phyloP scores from a whole-genome alignment of 306 rosid species.

The Quercus suber region DNA sequence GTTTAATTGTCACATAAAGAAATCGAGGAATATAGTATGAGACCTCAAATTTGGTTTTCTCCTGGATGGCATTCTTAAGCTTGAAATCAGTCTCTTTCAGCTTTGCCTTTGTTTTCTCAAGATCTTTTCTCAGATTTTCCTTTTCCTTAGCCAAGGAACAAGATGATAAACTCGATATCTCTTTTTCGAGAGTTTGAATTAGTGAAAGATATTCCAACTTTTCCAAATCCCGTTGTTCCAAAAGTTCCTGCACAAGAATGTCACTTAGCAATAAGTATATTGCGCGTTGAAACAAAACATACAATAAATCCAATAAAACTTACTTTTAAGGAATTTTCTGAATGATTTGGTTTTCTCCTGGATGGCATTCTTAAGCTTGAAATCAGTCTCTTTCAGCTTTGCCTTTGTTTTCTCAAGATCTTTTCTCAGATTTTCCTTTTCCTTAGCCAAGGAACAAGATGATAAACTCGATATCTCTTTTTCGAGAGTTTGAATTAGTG shows the following conservation, averaged over 20 bases:
- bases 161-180: slow-evolving; percentile 54
- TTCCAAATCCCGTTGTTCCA: slow-evolving; percentile 54
- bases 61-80: slow-evolving; percentile 79
- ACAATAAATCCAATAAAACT: slow-evolving; percentile 22
- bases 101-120: slow-evolving; percentile 67
- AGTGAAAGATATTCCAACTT: slow-evolving; percentile 54
- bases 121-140: slow-evolving; percentile 71
- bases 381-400: slow-evolving; percentile 76
- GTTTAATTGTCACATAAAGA: slow-evolving; percentile 9
- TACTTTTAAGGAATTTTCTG: slow-evolving; percentile 50
- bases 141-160: slow-evolving; percentile 71
- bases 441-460: slow-evolving; percentile 71
- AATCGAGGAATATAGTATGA: slow-evolving; percentile 24
- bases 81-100: slow-evolving; percentile 78
- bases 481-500: slow-evolving; percentile 61
- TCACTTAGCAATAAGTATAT: slow-evolving; percentile 3
- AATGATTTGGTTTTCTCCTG: slow-evolving; percentile 85
- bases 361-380: slow-evolving; percentile 72
- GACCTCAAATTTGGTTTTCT: slow-evolving; percentile 92
- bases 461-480: slow-evolving; percentile 57
- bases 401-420: slow-evolving; percentile 72
- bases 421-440: slow-evolving; percentile 67
- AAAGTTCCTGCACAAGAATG: slow-evolving; percentile 48
- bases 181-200: slow-evolving; percentile 68
- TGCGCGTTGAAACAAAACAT: slow-evolving; percentile 12